Conservation (phyloP, 208 protist genomes). For the Crithidia thermophila region DNA sequence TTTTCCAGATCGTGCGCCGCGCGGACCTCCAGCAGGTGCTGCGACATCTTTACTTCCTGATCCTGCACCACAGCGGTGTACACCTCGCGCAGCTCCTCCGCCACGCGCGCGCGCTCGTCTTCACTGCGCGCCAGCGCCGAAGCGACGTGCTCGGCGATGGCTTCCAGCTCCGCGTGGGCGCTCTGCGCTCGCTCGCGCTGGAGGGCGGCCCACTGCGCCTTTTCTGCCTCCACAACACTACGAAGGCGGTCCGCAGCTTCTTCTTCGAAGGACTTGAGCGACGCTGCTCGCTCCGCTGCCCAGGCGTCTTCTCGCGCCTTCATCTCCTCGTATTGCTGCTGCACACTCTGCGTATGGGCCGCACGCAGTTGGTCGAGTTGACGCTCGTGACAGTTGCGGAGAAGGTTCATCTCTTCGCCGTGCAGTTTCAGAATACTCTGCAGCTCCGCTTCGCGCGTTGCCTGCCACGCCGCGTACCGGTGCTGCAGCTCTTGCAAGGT, state of each 20-base stretch:
- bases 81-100: slow-evolving; percentile 9
- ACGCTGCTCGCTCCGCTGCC: slow-evolving; percentile 12
- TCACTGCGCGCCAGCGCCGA: slow-evolving; percentile 1
- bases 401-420: slow-evolving; percentile 10
- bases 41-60: slow-evolving; percentile 10
- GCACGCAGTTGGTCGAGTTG: slow-evolving; percentile 3
- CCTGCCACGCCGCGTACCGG: slow-evolving; percentile 22
- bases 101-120: slow-evolving; percentile 6
- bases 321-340: slow-evolving; percentile 13
- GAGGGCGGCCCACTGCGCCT: neutral
- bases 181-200: neutral
- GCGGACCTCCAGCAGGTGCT: slow-evolving; percentile 17
- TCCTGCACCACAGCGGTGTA: slow-evolving; percentile 18
- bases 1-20: slow-evolving; percentile 8
- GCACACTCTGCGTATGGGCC: neutral
- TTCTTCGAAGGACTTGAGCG: slow-evolving; percentile 18
- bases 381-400: slow-evolving; percentile 11
- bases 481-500: slow-evolving; percentile 10
- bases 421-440: slow-evolving; percentile 5
- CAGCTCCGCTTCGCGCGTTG: slow-evolving; percentile 14
- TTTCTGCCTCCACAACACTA: slow-evolving; percentile 10
- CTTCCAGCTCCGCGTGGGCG: slow-evolving; percentile 1
- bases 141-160: neutral
- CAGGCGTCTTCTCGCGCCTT: slow-evolving; percentile 15
- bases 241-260: slow-evolving; percentile 8